These are phyloP conservation scores for Deakozyma indianensis DNA, from an alignment of 805 yeast species.

Conservation along the genomic window DNA sequence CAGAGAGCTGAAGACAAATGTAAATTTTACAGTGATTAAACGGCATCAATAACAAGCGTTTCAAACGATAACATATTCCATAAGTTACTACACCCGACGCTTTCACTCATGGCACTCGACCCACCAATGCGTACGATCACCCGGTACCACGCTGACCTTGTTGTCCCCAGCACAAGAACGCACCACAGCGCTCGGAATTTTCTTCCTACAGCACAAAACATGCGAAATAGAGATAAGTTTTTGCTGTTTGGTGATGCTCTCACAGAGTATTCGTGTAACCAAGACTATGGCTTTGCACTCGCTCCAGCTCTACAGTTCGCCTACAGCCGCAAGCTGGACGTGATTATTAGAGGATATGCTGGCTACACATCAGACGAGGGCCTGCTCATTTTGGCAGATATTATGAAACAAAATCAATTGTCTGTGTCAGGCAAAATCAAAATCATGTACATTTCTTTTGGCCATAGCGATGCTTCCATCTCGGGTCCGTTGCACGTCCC, in stretches of 20 bases:
- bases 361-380: slow-evolving; percentile 59
- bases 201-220: background rate
- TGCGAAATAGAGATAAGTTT: background rate
- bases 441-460: slow-evolving; percentile 39
- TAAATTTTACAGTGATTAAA: too few relatives aligned
- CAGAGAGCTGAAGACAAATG: too few relatives aligned
- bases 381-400: slow-evolving; percentile 23
- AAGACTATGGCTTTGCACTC: slow-evolving; percentile 21
- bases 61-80: too few relatives aligned
- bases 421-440: background rate
- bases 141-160: too few relatives aligned
- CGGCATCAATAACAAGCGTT: too few relatives aligned
- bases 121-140: too few relatives aligned
- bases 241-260: slow-evolving; percentile 39
- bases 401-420: slow-evolving; percentile 25
- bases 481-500: slow-evolving; percentile 35
- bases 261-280: slow-evolving; percentile 37
- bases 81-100: too few relatives aligned
- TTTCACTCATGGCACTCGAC: too few relatives aligned
- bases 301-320: slow-evolving; percentile 34
- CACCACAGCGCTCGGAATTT: too few relatives aligned
- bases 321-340: slow-evolving; percentile 46
- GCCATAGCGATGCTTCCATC: slow-evolving; percentile 59
- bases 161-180: too few relatives aligned
- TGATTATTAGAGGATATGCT: slow-evolving; percentile 58